Percentiles rank a stretch among this genome's conserved stretches.
Evolutionary conservation across 73 alveolate genomes (phyloP).

Genomic region (Diophrys appendiculata): DNA sequence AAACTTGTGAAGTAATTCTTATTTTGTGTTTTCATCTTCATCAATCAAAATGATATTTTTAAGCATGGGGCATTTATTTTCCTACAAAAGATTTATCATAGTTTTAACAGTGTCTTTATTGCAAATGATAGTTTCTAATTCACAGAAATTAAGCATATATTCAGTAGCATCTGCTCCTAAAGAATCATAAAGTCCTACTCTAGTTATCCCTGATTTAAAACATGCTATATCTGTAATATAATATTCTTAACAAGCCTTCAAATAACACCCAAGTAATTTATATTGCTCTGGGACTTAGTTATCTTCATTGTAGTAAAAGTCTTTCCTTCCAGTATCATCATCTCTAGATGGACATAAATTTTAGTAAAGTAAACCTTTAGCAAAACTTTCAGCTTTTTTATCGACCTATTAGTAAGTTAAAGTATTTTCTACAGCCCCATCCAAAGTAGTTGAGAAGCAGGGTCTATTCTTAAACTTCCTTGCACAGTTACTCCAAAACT

Average conservation of each 20-base stretch:
- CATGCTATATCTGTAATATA: constrained; percentile 61
- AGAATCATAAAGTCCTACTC: constrained; percentile 75
- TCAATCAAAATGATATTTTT: neutral
- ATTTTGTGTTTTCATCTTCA: neutral
- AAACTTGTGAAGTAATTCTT: neutral
- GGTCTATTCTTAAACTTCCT: neutral
- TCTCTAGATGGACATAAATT: neutral
- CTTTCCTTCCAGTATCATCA: constrained; percentile 1
- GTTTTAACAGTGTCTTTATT: neutral
- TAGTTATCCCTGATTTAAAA: constrained; percentile 37
- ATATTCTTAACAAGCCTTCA: neutral
- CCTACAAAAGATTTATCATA: neutral
- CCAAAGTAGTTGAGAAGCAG: neutral
- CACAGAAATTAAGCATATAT: constrained; percentile 21
- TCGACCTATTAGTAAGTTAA: neutral
- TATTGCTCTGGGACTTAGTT: neutral
- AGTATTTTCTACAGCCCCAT: neutral
- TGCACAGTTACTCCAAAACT: neutral
- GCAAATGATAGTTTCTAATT: neutral
- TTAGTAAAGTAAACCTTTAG: neutral
- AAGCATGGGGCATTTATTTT: neutral
- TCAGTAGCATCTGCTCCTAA: constrained; percentile 68
- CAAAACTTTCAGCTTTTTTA: neutral
- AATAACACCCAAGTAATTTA: neutral
- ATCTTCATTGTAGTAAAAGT: neutral